Evolutionary conservation across 495 filamentous ascomycete genomes (phyloP).

Genomic region (Podospora sp.): DNA sequence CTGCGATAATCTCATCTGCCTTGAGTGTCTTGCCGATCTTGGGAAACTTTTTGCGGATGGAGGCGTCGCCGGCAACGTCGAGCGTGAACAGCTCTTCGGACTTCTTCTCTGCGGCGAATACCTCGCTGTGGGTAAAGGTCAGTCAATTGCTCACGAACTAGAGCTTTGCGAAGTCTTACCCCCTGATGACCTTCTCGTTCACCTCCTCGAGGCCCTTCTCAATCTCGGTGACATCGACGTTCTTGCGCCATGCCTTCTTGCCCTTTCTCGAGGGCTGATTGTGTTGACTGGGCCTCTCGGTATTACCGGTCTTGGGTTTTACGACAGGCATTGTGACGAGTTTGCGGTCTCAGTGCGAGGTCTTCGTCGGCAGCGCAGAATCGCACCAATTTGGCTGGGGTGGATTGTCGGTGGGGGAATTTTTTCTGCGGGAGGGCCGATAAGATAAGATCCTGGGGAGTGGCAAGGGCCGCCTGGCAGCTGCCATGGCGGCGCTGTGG

Average conservation of each 20-base stretch:
- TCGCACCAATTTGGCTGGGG: conserved; percentile 2
- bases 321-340: conserved; percentile 33
- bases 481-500: background rate
- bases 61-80: conserved; percentile 51
- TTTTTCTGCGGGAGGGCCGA: conserved; percentile 5
- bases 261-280: conserved; percentile 94
- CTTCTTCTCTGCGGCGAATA: conserved; percentile 74
- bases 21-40: conserved; percentile 74
- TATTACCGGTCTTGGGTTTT: conserved; percentile 35
- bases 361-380: background rate
- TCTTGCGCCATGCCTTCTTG: conserved; percentile 98
- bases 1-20: conserved; percentile 85
- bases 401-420: conserved; percentile 20
- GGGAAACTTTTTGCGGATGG: conserved; percentile 51
- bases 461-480: conserved; percentile 1
- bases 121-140: conserved; percentile 60
- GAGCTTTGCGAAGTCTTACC: conserved; percentile 52
- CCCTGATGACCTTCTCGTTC: conserved; percentile 85
- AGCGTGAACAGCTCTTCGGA: conserved; percentile 79
- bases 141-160: conserved; percentile 15
- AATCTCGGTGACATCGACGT: conserved; percentile 88
- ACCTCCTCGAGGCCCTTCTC: conserved; percentile 79
- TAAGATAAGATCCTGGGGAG: conserved; percentile 16
- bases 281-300: conserved; percentile 53
- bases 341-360: conserved; percentile 12